These are phyloP conservation scores for Suillus cothurnatus DNA, from an alignment of 768 basidiomycete species.

Conservation along the genomic window DNA sequence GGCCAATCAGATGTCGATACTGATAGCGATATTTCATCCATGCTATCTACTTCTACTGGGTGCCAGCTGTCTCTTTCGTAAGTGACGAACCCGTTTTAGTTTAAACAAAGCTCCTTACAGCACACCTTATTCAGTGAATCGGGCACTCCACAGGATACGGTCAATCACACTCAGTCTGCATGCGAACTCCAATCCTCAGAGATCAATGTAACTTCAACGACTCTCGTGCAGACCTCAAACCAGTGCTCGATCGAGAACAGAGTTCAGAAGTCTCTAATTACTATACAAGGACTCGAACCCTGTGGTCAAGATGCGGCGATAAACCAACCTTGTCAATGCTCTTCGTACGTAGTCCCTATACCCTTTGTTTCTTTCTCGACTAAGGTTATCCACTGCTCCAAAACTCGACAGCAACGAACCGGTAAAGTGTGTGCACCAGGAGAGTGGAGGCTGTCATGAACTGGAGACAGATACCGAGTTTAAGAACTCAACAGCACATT, in stretches of 20 bases:
- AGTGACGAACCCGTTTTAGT: neutral
- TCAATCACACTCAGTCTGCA: neutral
- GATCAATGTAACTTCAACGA: no score
- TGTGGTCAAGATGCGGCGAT: neutral
- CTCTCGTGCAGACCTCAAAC: neutral
- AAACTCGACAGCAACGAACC: neutral
- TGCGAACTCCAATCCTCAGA: neutral
- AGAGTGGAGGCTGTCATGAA: neutral
- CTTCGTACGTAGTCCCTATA: neutral
- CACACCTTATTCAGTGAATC: neutral
- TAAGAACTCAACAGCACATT: neutral
- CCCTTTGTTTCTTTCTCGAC: neutral
- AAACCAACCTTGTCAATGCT: neutral
- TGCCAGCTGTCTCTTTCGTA: neutral
- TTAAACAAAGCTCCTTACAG: neutral
- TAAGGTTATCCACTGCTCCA: neutral
- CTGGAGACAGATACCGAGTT: neutral
- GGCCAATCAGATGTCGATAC: neutral
- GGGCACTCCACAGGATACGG: neutral
- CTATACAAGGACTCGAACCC: neutral
- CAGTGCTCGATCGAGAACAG: neutral
- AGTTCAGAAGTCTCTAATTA: neutral
- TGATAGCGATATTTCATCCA: neutral
- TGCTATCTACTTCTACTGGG: neutral
- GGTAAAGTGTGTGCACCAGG: neutral